Evolutionary conservation across 2,329 filamentous ascomycete genomes (phyloP).

Genomic region (Penicillium polonicum): DNA sequence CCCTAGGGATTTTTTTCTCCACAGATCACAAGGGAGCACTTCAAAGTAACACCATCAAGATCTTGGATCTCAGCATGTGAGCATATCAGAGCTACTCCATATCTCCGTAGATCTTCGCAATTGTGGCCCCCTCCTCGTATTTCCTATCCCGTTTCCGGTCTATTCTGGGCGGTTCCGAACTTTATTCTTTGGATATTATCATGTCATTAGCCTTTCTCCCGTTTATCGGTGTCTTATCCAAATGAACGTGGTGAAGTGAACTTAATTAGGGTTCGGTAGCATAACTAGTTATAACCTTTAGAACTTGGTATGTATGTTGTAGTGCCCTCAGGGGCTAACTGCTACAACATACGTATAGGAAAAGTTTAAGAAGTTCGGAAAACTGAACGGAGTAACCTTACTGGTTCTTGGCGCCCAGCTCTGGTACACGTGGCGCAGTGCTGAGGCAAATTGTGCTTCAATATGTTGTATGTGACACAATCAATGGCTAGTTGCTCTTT

Average conservation of each 20-base stretch:
- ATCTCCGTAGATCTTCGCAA: not conserved
- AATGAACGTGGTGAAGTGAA: not conserved
- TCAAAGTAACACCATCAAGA: not conserved
- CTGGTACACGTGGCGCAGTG: not conserved
- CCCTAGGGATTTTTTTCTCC: not conserved
- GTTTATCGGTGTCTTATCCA: not conserved
- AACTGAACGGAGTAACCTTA: no score
- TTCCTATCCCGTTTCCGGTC: not conserved
- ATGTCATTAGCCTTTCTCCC: not conserved
- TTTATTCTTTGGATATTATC: not conserved
- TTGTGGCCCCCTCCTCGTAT: not conserved
- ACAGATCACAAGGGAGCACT: not conserved
- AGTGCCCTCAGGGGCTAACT: no score
- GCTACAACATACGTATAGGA: no score
- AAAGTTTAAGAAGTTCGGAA: no score
- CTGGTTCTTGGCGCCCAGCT: not conserved
- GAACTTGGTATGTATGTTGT: no score
- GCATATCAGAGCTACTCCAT: no score
- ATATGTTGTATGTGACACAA: not conserved
- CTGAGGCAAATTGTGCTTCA: not conserved
- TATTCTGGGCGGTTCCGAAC: not conserved
- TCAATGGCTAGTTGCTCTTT: not conserved
- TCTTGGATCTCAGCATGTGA: no score
- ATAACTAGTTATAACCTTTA: not conserved
- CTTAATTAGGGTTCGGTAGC: not conserved